Conservation (phyloP, 345 rosid species). For the Melaleuca quinquenervia region DNA sequence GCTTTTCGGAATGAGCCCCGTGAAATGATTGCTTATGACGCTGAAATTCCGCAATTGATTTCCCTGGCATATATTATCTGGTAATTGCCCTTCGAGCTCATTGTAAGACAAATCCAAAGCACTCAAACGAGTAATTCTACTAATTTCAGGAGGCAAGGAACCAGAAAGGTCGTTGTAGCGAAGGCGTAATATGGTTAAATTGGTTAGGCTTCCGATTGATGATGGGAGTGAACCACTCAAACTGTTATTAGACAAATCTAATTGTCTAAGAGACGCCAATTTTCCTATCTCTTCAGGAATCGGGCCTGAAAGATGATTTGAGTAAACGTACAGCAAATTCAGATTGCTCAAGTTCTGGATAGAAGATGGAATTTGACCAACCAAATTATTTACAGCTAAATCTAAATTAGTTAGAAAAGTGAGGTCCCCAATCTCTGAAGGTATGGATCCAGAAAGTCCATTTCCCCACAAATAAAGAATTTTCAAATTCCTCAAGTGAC, state of each 20-base stretch:
- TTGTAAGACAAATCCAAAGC: not conserved
- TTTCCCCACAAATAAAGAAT: not conserved
- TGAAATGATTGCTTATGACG: not conserved
- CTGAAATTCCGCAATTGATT: accelerated
- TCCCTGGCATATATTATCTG: not conserved
- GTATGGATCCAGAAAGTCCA: not conserved
- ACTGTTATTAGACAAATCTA: not conserved
- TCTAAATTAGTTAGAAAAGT: accelerated
- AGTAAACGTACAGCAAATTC: no score
- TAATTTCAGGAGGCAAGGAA: not conserved
- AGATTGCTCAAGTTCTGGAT: not conserved
- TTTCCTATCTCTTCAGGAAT: not conserved
- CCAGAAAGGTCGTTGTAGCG: accelerated
- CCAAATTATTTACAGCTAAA: accelerated
- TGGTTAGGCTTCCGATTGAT: not conserved
- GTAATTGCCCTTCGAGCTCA: not conserved
- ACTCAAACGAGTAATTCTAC: not conserved
- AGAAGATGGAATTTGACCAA: accelerated
- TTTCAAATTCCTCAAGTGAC: not conserved
- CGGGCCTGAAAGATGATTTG: not conserved
- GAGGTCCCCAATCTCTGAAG: not conserved
- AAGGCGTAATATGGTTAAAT: accelerated
- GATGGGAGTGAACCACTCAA: constrained; percentile 2
- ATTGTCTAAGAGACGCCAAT: not conserved
- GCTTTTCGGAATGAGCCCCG: not conserved